Evolutionary conservation across 441 rosid species (phyloP), one percentile per base, ranked within the genome.

Genomic region (Erodium texanum): DNA sequence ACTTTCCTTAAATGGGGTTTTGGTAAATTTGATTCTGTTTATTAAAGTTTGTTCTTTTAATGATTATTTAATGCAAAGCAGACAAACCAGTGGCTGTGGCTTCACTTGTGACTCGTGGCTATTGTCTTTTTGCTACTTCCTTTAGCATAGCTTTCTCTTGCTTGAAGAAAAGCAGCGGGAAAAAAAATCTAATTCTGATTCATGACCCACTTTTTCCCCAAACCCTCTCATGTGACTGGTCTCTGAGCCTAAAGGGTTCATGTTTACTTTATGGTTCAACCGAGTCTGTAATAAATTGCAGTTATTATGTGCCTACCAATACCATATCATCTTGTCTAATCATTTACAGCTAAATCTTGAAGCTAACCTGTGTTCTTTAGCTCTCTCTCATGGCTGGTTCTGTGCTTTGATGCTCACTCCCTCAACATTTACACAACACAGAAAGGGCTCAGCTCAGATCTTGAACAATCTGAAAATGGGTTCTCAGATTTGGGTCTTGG

Each of bases 401-500:
- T 38, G 45, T 11, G 12, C 45, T 38, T 12, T 38, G 11, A 38
- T 7, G 45, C 45, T 38, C 45, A 38, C 12, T 38, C 8, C 45
- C 45, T 38, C 12, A 38, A 38, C 45, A 38, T 8, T 7, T 38
- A 7, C 45, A 9, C 45, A 38, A 7, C 45, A 9, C 45, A 38
- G 9, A 38, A 8, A 38, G 45, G 45, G 29, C 29, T 11, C n/a
- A n/a, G n/a, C 11, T 38, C 11, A 38, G 45, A 38, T 38, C 45
- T 38, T 38, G 12, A 38, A 38, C 12, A 14, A 14, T 19, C 18
- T 19, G 22, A 20, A 54, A 54, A 88, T 88, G 92, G 86, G 69
- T 79, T 78, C 70, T 62, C 81, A 66, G 65, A 66, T 74, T 77
- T 72, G 71, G 77, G 15, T 63, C 14, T 68, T 68, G 79, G 79